Conservation (phyloP, 2,329 filamentous ascomycete species). For the Cladosporium sp. region DNA sequence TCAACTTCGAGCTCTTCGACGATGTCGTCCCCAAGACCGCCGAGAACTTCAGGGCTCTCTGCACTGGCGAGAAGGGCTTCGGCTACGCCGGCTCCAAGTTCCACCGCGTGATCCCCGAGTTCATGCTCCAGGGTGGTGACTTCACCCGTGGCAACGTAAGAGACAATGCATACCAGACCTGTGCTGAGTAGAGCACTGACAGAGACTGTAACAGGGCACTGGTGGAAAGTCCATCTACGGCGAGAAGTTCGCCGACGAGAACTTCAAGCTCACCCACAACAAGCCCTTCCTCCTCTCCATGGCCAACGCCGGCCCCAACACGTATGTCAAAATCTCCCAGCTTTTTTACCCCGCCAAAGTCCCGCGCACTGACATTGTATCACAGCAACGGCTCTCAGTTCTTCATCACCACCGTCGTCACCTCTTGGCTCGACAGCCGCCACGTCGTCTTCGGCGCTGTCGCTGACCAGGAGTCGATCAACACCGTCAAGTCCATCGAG, state of each 20-base stretch:
- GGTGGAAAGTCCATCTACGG: slow-evolving; percentile 97
- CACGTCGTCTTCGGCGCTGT: slow-evolving; percentile 85
- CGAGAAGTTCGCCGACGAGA: slow-evolving; percentile 95
- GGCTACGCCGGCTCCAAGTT: slow-evolving; percentile 81
- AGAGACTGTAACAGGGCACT: slow-evolving; percentile 62
- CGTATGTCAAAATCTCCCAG: slow-evolving; percentile 46
- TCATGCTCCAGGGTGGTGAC: slow-evolving; percentile 98
- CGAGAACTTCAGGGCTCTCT: slow-evolving; percentile 93
- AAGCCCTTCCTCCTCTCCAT: slow-evolving; percentile 92
- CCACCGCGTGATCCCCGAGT: slow-evolving; percentile 96
- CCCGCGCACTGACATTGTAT: neutral
- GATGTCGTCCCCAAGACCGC: slow-evolving; percentile 87
- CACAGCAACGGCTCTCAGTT: slow-evolving; percentile 66
- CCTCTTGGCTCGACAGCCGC: slow-evolving; percentile 68
- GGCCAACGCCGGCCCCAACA: slow-evolving; percentile 98
- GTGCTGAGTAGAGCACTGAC: neutral
- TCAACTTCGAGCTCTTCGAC: slow-evolving; percentile 87
- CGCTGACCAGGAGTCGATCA: slow-evolving; percentile 50
- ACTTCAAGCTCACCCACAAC: slow-evolving; percentile 87
- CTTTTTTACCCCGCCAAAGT: neutral
- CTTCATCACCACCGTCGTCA: slow-evolving; percentile 67
- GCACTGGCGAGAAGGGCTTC: slow-evolving; percentile 88
- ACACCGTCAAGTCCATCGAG: slow-evolving; percentile 58
- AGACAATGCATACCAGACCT: slow-evolving; percentile 19
- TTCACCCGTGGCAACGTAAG: slow-evolving; percentile 92